Base-by-base conservation (phyloP, 1,284 basidiomycete genomes). In the Trametes sp. region DNA sequence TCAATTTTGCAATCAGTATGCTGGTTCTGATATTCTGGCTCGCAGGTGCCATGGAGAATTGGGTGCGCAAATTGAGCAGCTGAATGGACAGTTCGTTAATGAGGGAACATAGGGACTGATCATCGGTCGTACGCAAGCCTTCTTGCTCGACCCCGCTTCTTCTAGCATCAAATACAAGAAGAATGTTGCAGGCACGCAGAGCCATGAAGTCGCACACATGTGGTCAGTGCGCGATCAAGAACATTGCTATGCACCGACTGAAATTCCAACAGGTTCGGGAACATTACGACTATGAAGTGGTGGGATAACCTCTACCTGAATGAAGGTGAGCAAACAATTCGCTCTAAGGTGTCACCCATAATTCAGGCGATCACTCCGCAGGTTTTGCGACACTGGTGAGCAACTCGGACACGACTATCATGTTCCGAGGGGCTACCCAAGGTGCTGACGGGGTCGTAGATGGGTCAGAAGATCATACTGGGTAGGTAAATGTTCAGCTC, bases 261-360 rank as follows among this genome's bases (percentile, higher is more conserved):
- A 45, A 0, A 36, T n/a, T n/a, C 26, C 41, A 33, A 70, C 73
- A 79, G 91, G 92, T 96, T 96, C 72, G 94, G 94, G 52, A 90
- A 96, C 76, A 93, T 96, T 70, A 91, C 93, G 19, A 97, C 94
- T 1, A 95, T 96, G 92, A 86, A 87, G 70, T 98, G 94, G 94
- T 97, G 95, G 95, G 91, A 94, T 69, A 92, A 93, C 76, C 81
- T 96, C 48, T 95, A 91, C 74, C 81, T 96, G 72, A 95, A 95
- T 67, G 90, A 93, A 84, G 89, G 87, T 85, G n/a, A n/a, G 52
- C n/a, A n/a, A n/a, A n/a, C n/a, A n/a, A n/a, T n/a, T n/a, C n/a
- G n/a, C n/a, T n/a, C n/a, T n/a, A n/a, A n/a, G n/a, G n/a, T n/a
- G n/a, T n/a, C n/a, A n/a, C 4, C 6, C 23, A 14, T 4, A 6